Conservation (phyloP, 2,329 filamentous ascomycete genomes). For the Penicillium capsulatum region DNA sequence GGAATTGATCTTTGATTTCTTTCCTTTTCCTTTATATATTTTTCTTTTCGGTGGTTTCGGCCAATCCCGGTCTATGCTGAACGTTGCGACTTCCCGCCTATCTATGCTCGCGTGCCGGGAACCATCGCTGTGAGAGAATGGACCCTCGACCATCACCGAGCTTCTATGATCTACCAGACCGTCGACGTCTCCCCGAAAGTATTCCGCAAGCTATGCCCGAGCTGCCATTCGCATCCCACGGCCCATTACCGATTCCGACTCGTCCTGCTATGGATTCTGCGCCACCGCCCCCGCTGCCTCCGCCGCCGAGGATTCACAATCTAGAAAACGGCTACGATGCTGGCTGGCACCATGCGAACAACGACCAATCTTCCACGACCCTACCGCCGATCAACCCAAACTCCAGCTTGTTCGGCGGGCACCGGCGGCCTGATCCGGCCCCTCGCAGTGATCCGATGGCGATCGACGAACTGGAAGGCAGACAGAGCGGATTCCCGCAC, state of each 20-base stretch:
- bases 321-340: constrained; percentile 56
- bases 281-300: constrained; percentile 60
- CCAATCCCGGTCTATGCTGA: background rate
- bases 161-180: constrained; percentile 39
- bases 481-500: constrained; percentile 26
- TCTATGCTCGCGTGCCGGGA: constrained; percentile 9
- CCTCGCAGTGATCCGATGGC: constrained; percentile 35
- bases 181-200: constrained; percentile 34
- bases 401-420: constrained; percentile 50
- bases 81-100: constrained; percentile 1
- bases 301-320: constrained; percentile 58
- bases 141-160: constrained; percentile 42
- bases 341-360: constrained; percentile 61
- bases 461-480: constrained; percentile 35
- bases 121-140: constrained; percentile 37
- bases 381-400: constrained; percentile 46
- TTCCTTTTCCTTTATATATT: constrained; percentile 8
- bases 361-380: constrained; percentile 45
- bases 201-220: constrained; percentile 41
- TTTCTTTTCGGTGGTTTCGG: constrained; percentile 1
- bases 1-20: constrained; percentile 16
- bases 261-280: constrained; percentile 45
- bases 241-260: constrained; percentile 62
- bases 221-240: constrained; percentile 42
- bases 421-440: constrained; percentile 35